These are phyloP conservation scores for Litsea cubeba DNA, from an alignment of 164 flowering plant genomes.

Conservation along the genomic window DNA sequence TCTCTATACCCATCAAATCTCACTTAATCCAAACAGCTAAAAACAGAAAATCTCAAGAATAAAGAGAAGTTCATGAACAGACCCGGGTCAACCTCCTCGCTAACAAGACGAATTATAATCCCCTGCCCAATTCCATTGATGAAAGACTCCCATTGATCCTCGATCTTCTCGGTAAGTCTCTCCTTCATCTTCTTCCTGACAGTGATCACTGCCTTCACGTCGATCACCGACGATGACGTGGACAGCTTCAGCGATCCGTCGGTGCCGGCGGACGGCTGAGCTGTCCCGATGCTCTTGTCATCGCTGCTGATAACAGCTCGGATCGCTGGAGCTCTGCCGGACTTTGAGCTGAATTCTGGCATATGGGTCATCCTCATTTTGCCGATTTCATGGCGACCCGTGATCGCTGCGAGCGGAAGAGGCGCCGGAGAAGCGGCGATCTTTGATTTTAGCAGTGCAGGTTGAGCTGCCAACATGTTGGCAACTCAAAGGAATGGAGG, in stretches of 20 bases:
- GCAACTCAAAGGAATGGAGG: slow-evolving; percentile 1
- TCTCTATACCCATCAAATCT: not conserved
- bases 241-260: slow-evolving; percentile 17
- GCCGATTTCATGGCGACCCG: slow-evolving; percentile 6
- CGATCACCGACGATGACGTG: slow-evolving; percentile 14
- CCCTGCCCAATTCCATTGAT: slow-evolving; percentile 75
- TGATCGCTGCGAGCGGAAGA: slow-evolving; percentile 3
- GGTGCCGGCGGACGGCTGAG: slow-evolving; percentile 7
- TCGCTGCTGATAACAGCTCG: slow-evolving; percentile 47
- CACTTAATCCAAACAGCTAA: not conserved
- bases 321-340: slow-evolving; percentile 9
- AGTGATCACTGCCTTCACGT: slow-evolving; percentile 62
- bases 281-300: slow-evolving; percentile 30
- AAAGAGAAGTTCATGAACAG: slow-evolving; percentile 5
- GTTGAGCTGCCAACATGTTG: slow-evolving; percentile 25
- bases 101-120: slow-evolving; percentile 62
- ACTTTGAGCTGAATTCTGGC: slow-evolving; percentile 2
- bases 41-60: not conserved
- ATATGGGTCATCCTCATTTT: slow-evolving; percentile 3
- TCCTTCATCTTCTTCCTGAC: slow-evolving; percentile 80
- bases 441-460: slow-evolving; percentile 19
- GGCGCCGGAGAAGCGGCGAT: slow-evolving; percentile 2
- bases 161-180: slow-evolving; percentile 55
- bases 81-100: slow-evolving; percentile 86
- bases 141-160: slow-evolving; percentile 60